Evolutionary conservation across 2,329 filamentous ascomycete species (phyloP).

Genomic region (Metarhizium anisopliae): DNA sequence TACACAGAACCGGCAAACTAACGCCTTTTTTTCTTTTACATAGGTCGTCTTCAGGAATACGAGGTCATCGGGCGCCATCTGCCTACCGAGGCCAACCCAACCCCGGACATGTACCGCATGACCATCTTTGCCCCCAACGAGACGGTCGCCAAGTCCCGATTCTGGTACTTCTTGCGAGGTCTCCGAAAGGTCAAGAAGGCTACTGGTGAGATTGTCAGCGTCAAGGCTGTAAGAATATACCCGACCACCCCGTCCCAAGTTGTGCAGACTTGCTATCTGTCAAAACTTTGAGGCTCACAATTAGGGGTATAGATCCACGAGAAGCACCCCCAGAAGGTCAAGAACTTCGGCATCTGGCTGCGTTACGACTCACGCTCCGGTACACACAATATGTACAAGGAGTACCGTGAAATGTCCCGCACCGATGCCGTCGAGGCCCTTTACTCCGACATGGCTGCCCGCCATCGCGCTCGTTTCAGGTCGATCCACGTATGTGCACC

Average conservation of each 20-base stretch:
- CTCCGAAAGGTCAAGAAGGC: constrained; percentile 99
- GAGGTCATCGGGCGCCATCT: constrained; percentile 99
- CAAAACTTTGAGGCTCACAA: constrained; percentile 6
- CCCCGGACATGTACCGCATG: constrained; percentile 99
- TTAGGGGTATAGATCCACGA: constrained; percentile 65
- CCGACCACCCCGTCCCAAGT: neutral
- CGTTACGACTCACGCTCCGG: constrained; percentile 99
- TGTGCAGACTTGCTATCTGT: neutral
- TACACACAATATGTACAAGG: constrained; percentile 99
- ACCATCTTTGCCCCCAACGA: constrained; percentile 98
- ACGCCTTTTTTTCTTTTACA: neutral
- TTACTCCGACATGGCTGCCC: constrained; percentile 99
- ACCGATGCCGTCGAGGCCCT: constrained; percentile 91
- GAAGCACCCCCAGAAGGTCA: constrained; percentile 99
- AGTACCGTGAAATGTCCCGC: constrained; percentile 98
- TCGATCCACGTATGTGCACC: constrained; percentile 81
- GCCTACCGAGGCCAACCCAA: constrained; percentile 94
- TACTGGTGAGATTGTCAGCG: constrained; percentile 95
- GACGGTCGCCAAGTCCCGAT: constrained; percentile 98
- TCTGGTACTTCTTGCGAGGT: constrained; percentile 99
- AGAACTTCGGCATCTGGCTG: constrained; percentile 99
- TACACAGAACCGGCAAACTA: neutral
- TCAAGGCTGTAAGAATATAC: constrained; percentile 68
- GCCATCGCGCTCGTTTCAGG: constrained; percentile 93
- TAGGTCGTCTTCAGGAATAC: constrained; percentile 99